phyloP scores from a whole-genome alignment of 2,329 filamentous ascomycete species.

The Rosellinia necatrix region DNA sequence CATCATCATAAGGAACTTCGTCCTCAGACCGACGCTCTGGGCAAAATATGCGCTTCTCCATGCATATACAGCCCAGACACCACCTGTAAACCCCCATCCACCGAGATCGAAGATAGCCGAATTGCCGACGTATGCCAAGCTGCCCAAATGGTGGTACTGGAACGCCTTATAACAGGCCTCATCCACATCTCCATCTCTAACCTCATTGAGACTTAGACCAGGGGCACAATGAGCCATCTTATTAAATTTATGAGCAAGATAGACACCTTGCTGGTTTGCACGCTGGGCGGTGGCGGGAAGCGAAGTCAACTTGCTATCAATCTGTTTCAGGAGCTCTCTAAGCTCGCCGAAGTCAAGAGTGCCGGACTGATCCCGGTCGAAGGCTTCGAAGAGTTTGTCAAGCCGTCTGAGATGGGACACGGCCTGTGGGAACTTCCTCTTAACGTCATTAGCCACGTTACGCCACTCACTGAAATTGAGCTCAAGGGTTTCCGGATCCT shows the following conservation, averaged over 20 bases:
- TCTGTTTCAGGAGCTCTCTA: conserved; percentile 83
- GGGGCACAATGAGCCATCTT: conserved; percentile 79
- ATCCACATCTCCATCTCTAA: conserved; percentile 88
- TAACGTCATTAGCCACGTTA: conserved; percentile 79
- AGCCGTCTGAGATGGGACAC: conserved; percentile 83
- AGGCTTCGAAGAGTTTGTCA: conserved; percentile 87
- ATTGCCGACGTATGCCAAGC: conserved; percentile 93
- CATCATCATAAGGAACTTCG: conserved; percentile 88
- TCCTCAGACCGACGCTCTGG: conserved; percentile 92
- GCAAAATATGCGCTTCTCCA: conserved; percentile 98
- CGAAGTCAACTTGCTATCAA: conserved; percentile 92
- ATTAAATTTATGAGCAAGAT: conserved; percentile 92
- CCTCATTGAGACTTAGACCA: conserved; percentile 76
- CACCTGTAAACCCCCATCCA: conserved; percentile 78
- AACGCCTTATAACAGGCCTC: conserved; percentile 93
- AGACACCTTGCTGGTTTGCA: conserved; percentile 92
- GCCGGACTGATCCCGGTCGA: conserved; percentile 90
- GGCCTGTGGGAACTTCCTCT: conserved; percentile 89
- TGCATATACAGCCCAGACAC: conserved; percentile 89
- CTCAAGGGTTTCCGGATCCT: conserved; percentile 85
- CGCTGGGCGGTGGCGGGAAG: conserved; percentile 94
- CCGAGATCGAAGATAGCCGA: conserved; percentile 91
- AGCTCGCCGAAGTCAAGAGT: conserved; percentile 95
- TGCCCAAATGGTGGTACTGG: conserved; percentile 90
- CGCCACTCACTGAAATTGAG: conserved; percentile 90